Evolutionary conservation across 495 filamentous ascomycete genomes (phyloP), one percentile per base, ranked within the genome.

Genomic region (Aspergillus asperescens): DNA sequence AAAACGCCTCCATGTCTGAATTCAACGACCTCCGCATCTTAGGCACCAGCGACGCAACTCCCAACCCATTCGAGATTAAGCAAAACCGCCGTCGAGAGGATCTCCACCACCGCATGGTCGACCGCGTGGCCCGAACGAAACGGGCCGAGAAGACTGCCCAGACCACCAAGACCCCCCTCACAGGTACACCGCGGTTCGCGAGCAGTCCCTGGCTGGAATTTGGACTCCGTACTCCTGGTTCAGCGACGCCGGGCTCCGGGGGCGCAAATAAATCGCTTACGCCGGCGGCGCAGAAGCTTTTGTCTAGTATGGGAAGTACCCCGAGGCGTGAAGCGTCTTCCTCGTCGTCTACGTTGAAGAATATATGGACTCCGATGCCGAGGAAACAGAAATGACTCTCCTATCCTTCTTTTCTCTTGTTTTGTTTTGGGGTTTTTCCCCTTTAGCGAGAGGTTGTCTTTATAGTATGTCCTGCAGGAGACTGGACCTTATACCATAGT

Each of bases 21-120:
- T 27, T 48, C 35, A 57, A 54, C 9, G 64, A 71, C 43, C 63
- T 67, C 56, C 62, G 51, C 24, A 56, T 75, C 9, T 78, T 89
- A 4, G 83, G 81, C 5, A 72, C 68, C 7, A 79, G 75, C 18
- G 83, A 89, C 50, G 63, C 76, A 9, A 81, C 81, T 0, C 81
- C 82, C 0, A 90, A 91, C 50, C 91, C 91, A 2, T 98, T 98
- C 64, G 80, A 84, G 35, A 83, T 98, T 41, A 71, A 79, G 28
- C 82, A 90, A 58, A 81, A 84, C 29, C 82, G 88, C 52, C 83
- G 79, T 62, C 76, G 94, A 10, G 93, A 98, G 68, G 81, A 81
- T 47, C 73, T 96, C 10, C 93, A 94, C 68, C 82, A 92, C 62
- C 82, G 85, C 15, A 90, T 98, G 83, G 94, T 98, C 5, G 93